A percentile compares a stretch with the other conserved stretches of the same genome.
phyloP scores from a whole-genome alignment of 2,329 filamentous ascomycete genomes.

The Monilinia polystroma region DNA sequence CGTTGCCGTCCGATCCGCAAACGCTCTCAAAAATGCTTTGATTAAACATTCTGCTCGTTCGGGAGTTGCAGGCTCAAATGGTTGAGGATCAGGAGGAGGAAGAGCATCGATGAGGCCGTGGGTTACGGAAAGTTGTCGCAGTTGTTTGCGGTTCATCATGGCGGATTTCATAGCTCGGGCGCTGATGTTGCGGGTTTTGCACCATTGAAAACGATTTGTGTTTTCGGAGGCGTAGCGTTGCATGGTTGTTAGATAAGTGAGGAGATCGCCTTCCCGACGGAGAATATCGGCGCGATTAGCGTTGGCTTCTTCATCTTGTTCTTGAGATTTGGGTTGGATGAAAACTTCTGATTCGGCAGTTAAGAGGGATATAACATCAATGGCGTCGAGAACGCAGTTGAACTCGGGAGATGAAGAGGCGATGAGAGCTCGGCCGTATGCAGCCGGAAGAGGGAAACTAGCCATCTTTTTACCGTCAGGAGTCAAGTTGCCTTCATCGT shows the following conservation, averaged over 20 bases:
- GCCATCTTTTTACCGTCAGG: slow-evolving; percentile 73
- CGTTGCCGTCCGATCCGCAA: slow-evolving; percentile 59
- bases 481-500: slow-evolving; percentile 71
- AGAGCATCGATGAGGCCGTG: slow-evolving; percentile 48
- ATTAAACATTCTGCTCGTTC: slow-evolving; percentile 55
- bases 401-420: slow-evolving; percentile 69
- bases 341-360: slow-evolving; percentile 65
- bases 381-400: slow-evolving; percentile 75
- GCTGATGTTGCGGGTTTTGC: slow-evolving; percentile 56
- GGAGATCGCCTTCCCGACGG: slow-evolving; percentile 62
- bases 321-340: slow-evolving; percentile 57
- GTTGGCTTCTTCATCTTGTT: slow-evolving; percentile 54
- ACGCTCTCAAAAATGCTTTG: slow-evolving; percentile 62
- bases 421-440: slow-evolving; percentile 78
- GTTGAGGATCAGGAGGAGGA: slow-evolving; percentile 52
- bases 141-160: slow-evolving; percentile 60
- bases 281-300: slow-evolving; percentile 56
- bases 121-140: slow-evolving; percentile 55
- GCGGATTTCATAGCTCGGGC: slow-evolving; percentile 62
- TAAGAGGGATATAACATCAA: slow-evolving; percentile 74
- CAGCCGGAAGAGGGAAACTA: slow-evolving; percentile 76
- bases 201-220: slow-evolving; percentile 54
- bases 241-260: slow-evolving; percentile 63
- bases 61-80: slow-evolving; percentile 54
- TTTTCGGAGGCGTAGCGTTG: slow-evolving; percentile 60